These are phyloP conservation scores for Xylaria sp. DNA, from an alignment of 2,329 filamentous ascomycete genomes.

Conservation along the genomic window DNA sequence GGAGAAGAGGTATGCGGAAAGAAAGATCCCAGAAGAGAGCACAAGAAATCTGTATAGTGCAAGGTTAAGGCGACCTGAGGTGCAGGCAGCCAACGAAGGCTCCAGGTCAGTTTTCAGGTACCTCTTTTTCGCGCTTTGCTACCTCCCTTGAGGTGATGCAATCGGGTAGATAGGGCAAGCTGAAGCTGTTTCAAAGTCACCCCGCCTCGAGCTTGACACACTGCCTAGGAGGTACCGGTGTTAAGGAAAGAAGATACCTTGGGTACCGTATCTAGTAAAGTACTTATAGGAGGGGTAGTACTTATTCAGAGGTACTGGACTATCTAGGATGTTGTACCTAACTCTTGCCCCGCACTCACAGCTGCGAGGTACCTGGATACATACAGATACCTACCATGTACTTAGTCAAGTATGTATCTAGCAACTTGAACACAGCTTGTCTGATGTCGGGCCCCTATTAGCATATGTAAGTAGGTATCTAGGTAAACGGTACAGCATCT, in stretches of 20 bases:
- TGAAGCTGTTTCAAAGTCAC: constrained; percentile 26
- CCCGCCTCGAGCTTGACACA: constrained; percentile 25
- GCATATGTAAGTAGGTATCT: neutral
- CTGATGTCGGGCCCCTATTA: too few relatives aligned
- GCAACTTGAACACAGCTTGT: too few relatives aligned
- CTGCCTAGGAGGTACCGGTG: neutral
- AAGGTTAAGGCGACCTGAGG: constrained; percentile 16
- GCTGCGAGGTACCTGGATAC: too few relatives aligned
- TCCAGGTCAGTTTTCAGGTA: neutral
- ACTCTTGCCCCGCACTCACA: too few relatives aligned
- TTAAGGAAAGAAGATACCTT: neutral
- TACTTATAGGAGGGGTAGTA: neutral
- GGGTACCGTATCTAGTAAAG: neutral
- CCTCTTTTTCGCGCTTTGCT: neutral
- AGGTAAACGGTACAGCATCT: too few relatives aligned
- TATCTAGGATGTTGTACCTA: too few relatives aligned
- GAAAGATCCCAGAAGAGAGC: neutral
- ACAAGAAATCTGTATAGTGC: neutral
- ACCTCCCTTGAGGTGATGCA: constrained; percentile 16
- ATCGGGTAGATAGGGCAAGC: constrained; percentile 19
- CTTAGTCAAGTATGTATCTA: too few relatives aligned
- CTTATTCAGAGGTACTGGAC: too few relatives aligned
- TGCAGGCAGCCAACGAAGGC: constrained; percentile 27
- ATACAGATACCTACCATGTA: neutral
- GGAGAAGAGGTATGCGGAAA: neutral